Conservation (phyloP, 495 filamentous ascomycete genomes). For the Physcia stellaris region DNA sequence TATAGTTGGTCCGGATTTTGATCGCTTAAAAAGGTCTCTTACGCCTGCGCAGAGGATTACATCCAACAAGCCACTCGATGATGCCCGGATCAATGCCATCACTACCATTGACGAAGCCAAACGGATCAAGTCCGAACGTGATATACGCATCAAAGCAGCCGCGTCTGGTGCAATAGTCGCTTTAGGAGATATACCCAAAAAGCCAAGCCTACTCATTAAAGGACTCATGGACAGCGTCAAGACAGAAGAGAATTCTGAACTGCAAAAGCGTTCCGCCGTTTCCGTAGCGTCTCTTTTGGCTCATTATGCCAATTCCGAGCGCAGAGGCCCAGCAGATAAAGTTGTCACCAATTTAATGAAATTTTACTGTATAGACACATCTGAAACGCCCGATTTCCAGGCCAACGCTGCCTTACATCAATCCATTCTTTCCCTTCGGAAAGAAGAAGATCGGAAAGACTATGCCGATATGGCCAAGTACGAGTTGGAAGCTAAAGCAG, state of each 20-base stretch:
- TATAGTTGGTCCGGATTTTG: conserved; percentile 69
- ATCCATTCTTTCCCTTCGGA: conserved; percentile 78
- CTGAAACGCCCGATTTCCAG: conserved; percentile 90
- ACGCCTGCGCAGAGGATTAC: conserved; percentile 74
- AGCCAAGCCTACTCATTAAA: conserved; percentile 79
- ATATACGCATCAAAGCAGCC: conserved; percentile 75
- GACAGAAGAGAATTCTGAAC: conserved; percentile 77
- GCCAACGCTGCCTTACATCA: conserved; percentile 59
- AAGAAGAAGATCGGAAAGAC: conserved; percentile 92
- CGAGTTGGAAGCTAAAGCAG: conserved; percentile 71
- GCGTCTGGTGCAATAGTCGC: conserved; percentile 79
- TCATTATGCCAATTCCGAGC: conserved; percentile 61
- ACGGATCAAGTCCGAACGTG: conserved; percentile 61
- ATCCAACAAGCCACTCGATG: conserved; percentile 55
- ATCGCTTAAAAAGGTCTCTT: conserved; percentile 70
- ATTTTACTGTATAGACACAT: conserved; percentile 92
- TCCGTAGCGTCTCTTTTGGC: conserved; percentile 76
- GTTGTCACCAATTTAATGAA: conserved; percentile 87
- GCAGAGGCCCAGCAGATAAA: conserved; percentile 76
- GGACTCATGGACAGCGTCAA: conserved; percentile 97
- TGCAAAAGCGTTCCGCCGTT: conserved; percentile 76
- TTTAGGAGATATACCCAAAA: conserved; percentile 78
- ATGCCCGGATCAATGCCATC: conserved; percentile 54
- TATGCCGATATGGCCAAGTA: conserved; percentile 80
- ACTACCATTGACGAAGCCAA: conserved; percentile 66